These are phyloP conservation scores for Paraleonurus japonicus DNA, from an alignment of 257 asterid species.

Conservation along the genomic window DNA sequence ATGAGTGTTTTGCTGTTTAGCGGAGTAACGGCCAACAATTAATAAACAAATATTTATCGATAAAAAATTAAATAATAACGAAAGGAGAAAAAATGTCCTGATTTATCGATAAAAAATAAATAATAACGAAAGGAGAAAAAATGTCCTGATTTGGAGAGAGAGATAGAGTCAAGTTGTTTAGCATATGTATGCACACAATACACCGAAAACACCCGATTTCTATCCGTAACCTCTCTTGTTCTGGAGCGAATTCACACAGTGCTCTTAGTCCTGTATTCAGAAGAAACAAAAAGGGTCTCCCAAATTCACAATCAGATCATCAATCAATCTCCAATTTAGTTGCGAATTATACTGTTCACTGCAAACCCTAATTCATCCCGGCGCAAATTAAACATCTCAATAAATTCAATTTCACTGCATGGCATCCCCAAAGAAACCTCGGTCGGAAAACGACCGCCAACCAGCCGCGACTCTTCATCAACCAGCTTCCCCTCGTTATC, in stretches of 20 bases:
- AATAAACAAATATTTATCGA: too few species aligned
- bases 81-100: too few species aligned
- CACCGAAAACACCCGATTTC: constrained; percentile 26
- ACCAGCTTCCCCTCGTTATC: constrained; percentile 68
- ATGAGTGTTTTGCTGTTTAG: too few species aligned
- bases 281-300: constrained; percentile 4
- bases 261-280: background rate
- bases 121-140: too few species aligned
- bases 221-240: constrained; percentile 9
- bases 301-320: background rate
- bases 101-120: too few species aligned
- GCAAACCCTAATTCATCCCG: constrained; percentile 6
- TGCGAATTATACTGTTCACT: constrained; percentile 19
- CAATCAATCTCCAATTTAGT: background rate
- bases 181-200: constrained; percentile 12
- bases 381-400: background rate
- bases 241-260: constrained; percentile 16
- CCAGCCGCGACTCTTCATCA: constrained; percentile 57
- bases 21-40: too few species aligned
- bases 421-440: constrained; percentile 50
- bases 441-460: constrained; percentile 37
- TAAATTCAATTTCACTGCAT: constrained; percentile 30
- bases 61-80: too few species aligned
- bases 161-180: background rate
- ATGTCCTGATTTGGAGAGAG: too few species aligned